Conservation (phyloP, 768 basidiomycete species). For the Phanerochaete sordida region DNA sequence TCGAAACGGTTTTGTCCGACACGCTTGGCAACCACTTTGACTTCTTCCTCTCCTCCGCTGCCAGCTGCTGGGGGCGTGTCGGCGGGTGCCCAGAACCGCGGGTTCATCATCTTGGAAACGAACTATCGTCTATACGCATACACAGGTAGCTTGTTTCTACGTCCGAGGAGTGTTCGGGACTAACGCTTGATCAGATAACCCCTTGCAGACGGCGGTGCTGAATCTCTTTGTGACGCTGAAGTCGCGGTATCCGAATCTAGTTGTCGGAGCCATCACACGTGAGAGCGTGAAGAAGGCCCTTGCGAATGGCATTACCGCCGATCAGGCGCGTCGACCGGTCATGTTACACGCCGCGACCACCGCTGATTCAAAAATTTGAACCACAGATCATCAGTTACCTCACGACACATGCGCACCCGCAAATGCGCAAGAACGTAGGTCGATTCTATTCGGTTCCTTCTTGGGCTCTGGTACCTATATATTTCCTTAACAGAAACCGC, state of each 20-base stretch:
- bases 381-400: conserved; percentile 92
- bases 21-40: conserved; percentile 89
- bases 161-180: neutral
- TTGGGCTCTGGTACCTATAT: neutral
- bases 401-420: conserved; percentile 91
- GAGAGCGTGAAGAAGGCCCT: conserved; percentile 95
- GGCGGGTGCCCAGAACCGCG: conserved; percentile 62
- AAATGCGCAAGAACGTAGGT: conserved; percentile 92
- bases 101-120: conserved; percentile 95
- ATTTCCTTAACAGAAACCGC: conserved; percentile 61
- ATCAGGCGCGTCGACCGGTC: conserved; percentile 51
- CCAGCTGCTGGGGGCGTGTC: conserved; percentile 56
- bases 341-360: neutral
- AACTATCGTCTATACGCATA: conserved; percentile 99
- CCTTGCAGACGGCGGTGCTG: conserved; percentile 92
- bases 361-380: neutral
- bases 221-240: conserved; percentile 91
- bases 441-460: conserved; percentile 1
- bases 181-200: conserved; percentile 63
- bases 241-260: conserved; percentile 94
- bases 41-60: conserved; percentile 82
- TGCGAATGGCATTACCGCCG: conserved; percentile 91
- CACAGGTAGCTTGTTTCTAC: conserved; percentile 56
- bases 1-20: conserved; percentile 91
- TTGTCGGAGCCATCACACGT: conserved; percentile 93